Evolutionary conservation across 2,329 filamentous ascomycete genomes (phyloP).

Genomic region (Rhinocladiella similis): DNA sequence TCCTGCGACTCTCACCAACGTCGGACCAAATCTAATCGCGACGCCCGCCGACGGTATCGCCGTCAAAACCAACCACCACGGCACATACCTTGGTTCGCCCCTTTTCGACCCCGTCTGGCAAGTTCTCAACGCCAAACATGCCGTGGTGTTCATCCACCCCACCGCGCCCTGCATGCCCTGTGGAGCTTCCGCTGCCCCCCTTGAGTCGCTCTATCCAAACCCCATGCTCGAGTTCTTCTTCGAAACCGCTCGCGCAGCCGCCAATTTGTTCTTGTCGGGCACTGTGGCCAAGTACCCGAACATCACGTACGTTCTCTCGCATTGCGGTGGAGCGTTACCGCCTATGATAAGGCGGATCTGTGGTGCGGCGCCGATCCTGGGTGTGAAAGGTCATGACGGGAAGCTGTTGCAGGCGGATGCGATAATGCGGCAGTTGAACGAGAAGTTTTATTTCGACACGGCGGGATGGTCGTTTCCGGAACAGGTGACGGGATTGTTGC

Average conservation of each 20-base stretch:
- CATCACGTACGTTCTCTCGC: slow-evolving; percentile 50
- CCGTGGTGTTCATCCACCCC: slow-evolving; percentile 33
- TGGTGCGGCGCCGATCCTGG: too few relatives aligned
- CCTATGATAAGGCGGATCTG: slow-evolving; percentile 3
- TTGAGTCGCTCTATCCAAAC: slow-evolving; percentile 33
- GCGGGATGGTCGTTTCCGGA: too few relatives aligned
- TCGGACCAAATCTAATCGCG: too few relatives aligned
- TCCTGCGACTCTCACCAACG: too few relatives aligned
- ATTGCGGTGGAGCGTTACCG: slow-evolving; percentile 48
- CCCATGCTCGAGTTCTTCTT: slow-evolving; percentile 47
- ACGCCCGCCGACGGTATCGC: slow-evolving; percentile 55
- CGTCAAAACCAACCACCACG: slow-evolving; percentile 54
- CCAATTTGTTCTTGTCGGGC: slow-evolving; percentile 49
- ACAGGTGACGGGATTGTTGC: too few relatives aligned
- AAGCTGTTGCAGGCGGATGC: neutral
- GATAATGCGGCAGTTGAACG: neutral
- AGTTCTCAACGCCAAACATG: slow-evolving; percentile 1
- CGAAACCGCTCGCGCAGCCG: slow-evolving; percentile 46
- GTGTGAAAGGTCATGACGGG: neutral
- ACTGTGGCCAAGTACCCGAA: slow-evolving; percentile 43
- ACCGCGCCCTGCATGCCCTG: slow-evolving; percentile 34
- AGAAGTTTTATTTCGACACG: too few relatives aligned
- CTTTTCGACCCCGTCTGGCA: slow-evolving; percentile 48
- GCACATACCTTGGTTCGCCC: slow-evolving; percentile 52
- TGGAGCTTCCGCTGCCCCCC: too few relatives aligned